phyloP scores from a whole-genome alignment of 164 flowering plant species.

The Kalanchoe fedtschenkoi region DNA sequence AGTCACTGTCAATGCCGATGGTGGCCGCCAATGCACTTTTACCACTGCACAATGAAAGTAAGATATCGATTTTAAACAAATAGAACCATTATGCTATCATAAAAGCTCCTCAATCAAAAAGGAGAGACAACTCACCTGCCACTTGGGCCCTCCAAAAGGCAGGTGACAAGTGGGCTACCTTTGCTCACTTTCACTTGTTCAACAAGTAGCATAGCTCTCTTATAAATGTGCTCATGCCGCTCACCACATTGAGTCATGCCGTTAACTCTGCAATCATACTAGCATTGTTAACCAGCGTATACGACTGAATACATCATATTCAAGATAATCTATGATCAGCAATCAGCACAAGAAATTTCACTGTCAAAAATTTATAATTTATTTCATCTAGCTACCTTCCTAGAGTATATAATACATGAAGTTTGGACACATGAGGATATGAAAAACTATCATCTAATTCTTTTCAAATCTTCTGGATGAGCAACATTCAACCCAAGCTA shows the following conservation, averaged over 20 bases:
- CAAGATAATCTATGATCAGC: background rate
- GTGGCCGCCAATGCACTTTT: constrained; percentile 93
- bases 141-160: constrained; percentile 92
- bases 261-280: constrained; percentile 41
- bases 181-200: constrained; percentile 94
- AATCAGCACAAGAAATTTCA: background rate
- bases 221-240: constrained; percentile 62
- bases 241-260: constrained; percentile 87
- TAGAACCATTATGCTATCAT: background rate
- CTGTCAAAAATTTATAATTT: no score
- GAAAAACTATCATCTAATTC: background rate
- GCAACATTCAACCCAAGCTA: background rate
- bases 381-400: no score
- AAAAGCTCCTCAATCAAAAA: background rate
- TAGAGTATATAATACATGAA: no score
- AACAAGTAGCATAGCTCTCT: constrained; percentile 81
- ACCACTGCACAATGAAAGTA: constrained; percentile 53
- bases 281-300: background rate
- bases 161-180: constrained; percentile 85
- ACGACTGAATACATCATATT: background rate
- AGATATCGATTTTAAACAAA: constrained; percentile 4
- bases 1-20: constrained; percentile 89
- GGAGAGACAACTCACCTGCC: constrained; percentile 55
- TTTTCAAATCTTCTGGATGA: background rate
- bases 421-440: no score